Conservation (phyloP, 441 rosid genomes). For the Gossypium davidsonii region DNA sequence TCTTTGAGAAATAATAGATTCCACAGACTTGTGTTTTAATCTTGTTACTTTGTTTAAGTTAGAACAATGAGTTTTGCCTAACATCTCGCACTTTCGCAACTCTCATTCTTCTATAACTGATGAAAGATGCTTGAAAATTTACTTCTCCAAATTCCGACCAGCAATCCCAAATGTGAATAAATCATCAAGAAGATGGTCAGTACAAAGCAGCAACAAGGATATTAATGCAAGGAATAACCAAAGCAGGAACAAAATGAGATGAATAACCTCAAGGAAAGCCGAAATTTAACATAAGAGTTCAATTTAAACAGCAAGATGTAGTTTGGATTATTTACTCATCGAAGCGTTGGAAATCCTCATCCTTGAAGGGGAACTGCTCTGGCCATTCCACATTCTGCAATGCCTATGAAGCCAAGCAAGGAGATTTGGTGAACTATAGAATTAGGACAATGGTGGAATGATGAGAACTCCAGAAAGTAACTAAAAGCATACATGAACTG, state of each 20-base stretch:
- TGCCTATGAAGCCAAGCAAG: constrained; percentile 31
- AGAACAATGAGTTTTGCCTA: too few relatives aligned
- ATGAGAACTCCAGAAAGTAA: neutral
- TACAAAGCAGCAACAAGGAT: neutral
- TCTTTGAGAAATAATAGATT: neutral
- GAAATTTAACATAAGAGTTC: neutral
- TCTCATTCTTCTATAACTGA: neutral
- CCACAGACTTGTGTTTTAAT: neutral
- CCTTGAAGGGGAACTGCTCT: constrained; percentile 79
- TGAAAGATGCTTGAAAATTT: neutral
- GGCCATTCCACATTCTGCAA: constrained; percentile 82
- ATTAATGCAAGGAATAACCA: neutral
- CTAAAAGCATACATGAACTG: neutral
- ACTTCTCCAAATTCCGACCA: neutral
- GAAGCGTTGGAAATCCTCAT: constrained; percentile 81
- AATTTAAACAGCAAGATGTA: neutral
- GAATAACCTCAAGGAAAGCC: neutral
- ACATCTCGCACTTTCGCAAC: neutral
- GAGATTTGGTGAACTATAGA: neutral
- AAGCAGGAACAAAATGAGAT: neutral
- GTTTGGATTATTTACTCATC: constrained; percentile 48
- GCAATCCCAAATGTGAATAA: neutral
- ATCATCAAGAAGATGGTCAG: neutral
- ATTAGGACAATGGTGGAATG: constrained; percentile 3
- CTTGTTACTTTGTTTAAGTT: neutral